Conservation (phyloP, 352 stramenopile genomes). For the Phytophthora nicotianae region DNA sequence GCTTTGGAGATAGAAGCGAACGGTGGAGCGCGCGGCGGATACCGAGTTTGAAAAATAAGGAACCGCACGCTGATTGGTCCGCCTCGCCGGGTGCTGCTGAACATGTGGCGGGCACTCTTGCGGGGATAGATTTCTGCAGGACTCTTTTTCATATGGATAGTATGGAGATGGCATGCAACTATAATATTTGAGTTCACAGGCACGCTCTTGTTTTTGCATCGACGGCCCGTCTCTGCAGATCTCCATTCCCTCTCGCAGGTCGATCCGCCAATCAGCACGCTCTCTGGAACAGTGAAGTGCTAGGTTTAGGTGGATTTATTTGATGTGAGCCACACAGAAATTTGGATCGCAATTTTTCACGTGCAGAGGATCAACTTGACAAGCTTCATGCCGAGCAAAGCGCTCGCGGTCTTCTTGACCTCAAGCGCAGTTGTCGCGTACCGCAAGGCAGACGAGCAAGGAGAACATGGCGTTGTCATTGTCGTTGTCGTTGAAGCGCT, state of each 20-base stretch:
- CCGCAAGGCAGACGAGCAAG: constrained; percentile 21
- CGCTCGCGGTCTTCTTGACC: constrained; percentile 22
- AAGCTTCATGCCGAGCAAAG: constrained; percentile 16
- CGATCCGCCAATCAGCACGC: constrained; percentile 12
- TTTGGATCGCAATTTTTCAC: constrained; percentile 3
- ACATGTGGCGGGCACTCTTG: constrained; percentile 10
- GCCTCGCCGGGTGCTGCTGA: constrained; percentile 1
- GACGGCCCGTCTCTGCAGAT: background rate
- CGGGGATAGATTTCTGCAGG: constrained; percentile 1
- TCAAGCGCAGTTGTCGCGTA: constrained; percentile 26
- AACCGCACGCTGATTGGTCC: constrained; percentile 20
- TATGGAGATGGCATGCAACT: background rate
- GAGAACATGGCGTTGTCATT: constrained; percentile 15
- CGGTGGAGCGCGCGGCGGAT: constrained; percentile 18
- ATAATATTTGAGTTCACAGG: background rate
- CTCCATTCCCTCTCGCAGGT: constrained; percentile 16
- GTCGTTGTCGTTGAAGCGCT: constrained; percentile 8
- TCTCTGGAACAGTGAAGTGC: background rate
- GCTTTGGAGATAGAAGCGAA: constrained; percentile 30
- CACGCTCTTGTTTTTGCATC: constrained; percentile 17
- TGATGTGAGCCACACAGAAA: background rate
- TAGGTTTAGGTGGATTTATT: background rate
- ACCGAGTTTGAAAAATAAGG: constrained; percentile 29
- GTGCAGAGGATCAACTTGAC: constrained; percentile 5
- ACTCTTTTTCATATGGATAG: background rate